These are phyloP conservation scores for Erythrobasidium yunnanense DNA, from an alignment of 768 basidiomycete genomes.

Conservation along the genomic window DNA sequence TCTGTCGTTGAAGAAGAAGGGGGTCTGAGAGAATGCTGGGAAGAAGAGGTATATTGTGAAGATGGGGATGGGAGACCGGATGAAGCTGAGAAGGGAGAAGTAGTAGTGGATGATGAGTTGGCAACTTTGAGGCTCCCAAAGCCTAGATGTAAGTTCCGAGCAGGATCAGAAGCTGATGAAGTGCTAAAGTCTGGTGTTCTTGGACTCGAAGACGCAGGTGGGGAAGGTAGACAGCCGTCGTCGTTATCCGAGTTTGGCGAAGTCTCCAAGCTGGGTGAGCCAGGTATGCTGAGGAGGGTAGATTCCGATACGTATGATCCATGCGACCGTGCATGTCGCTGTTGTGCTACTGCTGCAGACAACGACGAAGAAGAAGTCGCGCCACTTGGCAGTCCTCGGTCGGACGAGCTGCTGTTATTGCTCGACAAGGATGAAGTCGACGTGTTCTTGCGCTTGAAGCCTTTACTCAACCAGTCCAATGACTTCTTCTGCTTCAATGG, in stretches of 20 bases:
- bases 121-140: too few relatives aligned
- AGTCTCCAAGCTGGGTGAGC: too few relatives aligned
- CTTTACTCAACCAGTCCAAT: slow-evolving; percentile 16
- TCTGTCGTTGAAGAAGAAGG: neutral
- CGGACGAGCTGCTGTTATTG: neutral
- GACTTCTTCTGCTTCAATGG: slow-evolving; percentile 13
- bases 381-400: neutral
- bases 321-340: neutral
- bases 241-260: neutral
- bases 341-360: neutral
- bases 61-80: too few relatives aligned
- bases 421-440: neutral
- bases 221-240: neutral
- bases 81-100: too few relatives aligned
- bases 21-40: neutral
- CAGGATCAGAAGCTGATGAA: too few relatives aligned
- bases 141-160: too few relatives aligned
- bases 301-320: neutral
- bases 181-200: too few relatives aligned
- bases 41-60: neutral
- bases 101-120: too few relatives aligned
- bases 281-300: neutral
- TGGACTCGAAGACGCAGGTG: slow-evolving; percentile 6
- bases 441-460: slow-evolving; percentile 19
- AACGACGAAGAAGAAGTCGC: neutral